Evolutionary conservation across 495 filamentous ascomycete species (phyloP), one percentile per base, ranked within the genome.

Genomic region (Hypoxylon rickii): DNA sequence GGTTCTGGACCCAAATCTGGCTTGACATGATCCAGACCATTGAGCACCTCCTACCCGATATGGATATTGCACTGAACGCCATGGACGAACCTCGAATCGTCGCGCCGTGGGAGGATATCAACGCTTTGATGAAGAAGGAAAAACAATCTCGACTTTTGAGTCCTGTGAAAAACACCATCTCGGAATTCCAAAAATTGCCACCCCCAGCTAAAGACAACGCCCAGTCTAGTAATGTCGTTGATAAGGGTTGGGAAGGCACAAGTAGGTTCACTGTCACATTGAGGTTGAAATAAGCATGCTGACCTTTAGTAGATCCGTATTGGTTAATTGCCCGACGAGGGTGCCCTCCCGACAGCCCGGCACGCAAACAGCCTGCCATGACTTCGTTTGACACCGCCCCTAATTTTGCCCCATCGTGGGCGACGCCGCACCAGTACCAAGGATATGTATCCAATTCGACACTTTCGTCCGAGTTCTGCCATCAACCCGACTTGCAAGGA

Each of bases 81-180:
- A 80, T 86, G 74, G 87, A 89, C 59, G 85, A 89, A 62, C 87
- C 87, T 19, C 72, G 86, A 37, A 67, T 89, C 2, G 78, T 88
- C 5, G 81, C 83, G 1, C 79, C 83, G 13, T 88, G 83, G 80
- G 86, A 89, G 48, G 76, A 81, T 7, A 81, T 89, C 39, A 77
- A 84, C 46, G 70, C 62, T 4, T 75, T 80, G 22, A 76, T 89
- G 66, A 69, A 71, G 22, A 69, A 74, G 21, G 86, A 86, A 37
- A 72, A 74, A 41, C 66, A 75, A 34, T 78, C 72, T 1, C 73
- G 81, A 16, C 65, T 53, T 6, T 63, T 86, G 16, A 58, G 56
- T 26, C 64, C 70, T 1, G 48, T 64, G 1, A 58, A 60, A 18
- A 65, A 69, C 7, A 67, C 72, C 11, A 43, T 73, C 17, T 55